Evolutionary conservation across 2,329 filamentous ascomycete species (phyloP).

Genomic region (Fusarium sp.): DNA sequence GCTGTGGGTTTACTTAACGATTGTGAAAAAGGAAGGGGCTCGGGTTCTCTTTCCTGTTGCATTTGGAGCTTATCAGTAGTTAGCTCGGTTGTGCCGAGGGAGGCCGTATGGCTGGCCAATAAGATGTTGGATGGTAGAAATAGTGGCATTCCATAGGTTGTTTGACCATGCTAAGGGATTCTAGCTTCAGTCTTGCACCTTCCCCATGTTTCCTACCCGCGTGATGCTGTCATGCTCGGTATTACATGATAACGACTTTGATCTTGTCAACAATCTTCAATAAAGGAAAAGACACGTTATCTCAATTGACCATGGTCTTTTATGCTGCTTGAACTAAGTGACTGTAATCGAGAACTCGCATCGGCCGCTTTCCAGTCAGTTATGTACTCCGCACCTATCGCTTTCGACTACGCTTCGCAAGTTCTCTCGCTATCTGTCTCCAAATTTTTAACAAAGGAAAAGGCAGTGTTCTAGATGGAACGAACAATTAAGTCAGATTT

Average conservation of each 20-base stretch:
- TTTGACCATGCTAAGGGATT: background rate
- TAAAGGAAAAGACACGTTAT: slow-evolving; percentile 4
- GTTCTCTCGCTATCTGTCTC: no score
- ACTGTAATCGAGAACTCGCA: no score
- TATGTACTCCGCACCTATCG: no score
- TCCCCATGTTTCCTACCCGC: slow-evolving; percentile 18
- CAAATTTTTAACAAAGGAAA: no score
- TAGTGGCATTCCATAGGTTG: slow-evolving; percentile 3
- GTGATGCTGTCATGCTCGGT: background rate
- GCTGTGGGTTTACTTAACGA: slow-evolving; percentile 20
- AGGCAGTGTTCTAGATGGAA: no score
- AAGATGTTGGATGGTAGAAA: background rate
- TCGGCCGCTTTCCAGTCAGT: no score
- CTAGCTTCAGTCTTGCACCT: slow-evolving; percentile 13
- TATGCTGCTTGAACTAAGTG: no score
- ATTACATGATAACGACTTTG: background rate
- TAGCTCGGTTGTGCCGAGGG: slow-evolving; percentile 10
- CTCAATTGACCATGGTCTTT: no score
- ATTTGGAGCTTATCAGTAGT: slow-evolving; percentile 21
- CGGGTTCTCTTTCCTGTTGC: slow-evolving; percentile 32
- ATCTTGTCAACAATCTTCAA: slow-evolving; percentile 4
- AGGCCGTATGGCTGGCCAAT: slow-evolving; percentile 22
- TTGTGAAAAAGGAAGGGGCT: slow-evolving; percentile 26
- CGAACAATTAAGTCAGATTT: no score
- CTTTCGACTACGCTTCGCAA: no score